Base-by-base conservation (phyloP, 306 rosid genomes). In the Arachis stenosperma region DNA sequence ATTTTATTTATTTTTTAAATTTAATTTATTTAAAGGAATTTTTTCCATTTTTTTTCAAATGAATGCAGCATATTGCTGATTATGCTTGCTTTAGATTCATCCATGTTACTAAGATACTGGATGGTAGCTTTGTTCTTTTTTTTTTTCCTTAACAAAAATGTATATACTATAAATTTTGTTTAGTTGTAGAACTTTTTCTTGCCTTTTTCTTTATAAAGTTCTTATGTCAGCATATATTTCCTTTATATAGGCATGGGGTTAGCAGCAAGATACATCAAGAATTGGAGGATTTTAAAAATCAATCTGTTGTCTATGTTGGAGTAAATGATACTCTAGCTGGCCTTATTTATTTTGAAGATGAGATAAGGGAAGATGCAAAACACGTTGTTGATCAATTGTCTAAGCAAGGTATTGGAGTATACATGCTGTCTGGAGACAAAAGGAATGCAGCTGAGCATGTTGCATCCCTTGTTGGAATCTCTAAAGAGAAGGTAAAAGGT, bases 341-440 rank as follows among this genome's bases (percentile, higher is more conserved):
- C 65, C 77, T 86, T 58, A 81, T 93, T 75, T 91, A 86, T 86
- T 86, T 89, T 66, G 91, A 93, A 87, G 97, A 93, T 74, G 92
- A 87, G 85, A 85, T 93, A 81, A 84, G 98, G 84, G 93, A 86
- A 75, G 98, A 93, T 75, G 96, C 97, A 53, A 69, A 85, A 57
- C 67, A 81, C 39, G 92, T 91, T 64, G 84, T 93, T 65, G 87
- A 80, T 60, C 68, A 90, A 12, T 78, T 93, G 81, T 81, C 90
- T 73, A 82, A 79, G 77, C 91, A 82, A 86, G 93, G 89, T 73
- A 88, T 93, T 59, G 81, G 30, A 66, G 87, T 86, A 7, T 93
- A 88, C 70, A 93, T 93, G 97, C 86, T 93, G 69, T 93, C 96
- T 62, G 98, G 98, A 70, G 98, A 93, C 91, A 93, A 88, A 83